Percentiles rank a stretch among this genome's conserved stretches.
phyloP scores from a whole-genome alignment of 2,329 filamentous ascomycete genomes.

The Cladophialophora yegresii region DNA sequence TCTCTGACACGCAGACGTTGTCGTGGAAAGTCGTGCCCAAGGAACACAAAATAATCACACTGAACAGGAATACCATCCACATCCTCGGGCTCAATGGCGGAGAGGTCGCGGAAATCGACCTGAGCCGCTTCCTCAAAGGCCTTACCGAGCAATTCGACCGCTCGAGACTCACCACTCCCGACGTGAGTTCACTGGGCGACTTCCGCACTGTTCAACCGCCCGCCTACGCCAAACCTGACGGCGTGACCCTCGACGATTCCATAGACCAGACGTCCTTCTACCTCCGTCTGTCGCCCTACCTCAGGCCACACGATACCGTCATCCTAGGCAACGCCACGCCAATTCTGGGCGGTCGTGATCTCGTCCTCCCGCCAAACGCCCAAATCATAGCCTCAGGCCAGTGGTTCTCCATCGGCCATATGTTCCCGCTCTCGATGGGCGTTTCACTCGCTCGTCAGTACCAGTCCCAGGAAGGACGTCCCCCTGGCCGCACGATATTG shows the following conservation, averaged over 20 bases:
- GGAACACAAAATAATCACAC: slow-evolving; percentile 74
- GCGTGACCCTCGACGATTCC: slow-evolving; percentile 38
- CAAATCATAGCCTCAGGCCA: slow-evolving; percentile 78
- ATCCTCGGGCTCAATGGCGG: slow-evolving; percentile 59
- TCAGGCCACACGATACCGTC: slow-evolving; percentile 72
- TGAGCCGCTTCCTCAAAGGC: slow-evolving; percentile 3
- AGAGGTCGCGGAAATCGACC: slow-evolving; percentile 18
- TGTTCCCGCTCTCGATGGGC: slow-evolving; percentile 63
- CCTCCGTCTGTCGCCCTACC: slow-evolving; percentile 72
- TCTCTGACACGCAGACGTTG: slow-evolving; percentile 55
- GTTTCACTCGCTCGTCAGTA: slow-evolving; percentile 64
- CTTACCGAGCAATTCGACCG: slow-evolving; percentile 13
- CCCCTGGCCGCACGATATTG: slow-evolving; percentile 65
- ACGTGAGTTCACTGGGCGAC: slow-evolving; percentile 21
- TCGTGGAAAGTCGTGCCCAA: slow-evolving; percentile 79
- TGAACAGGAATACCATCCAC: slow-evolving; percentile 71
- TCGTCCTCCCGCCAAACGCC: slow-evolving; percentile 74
- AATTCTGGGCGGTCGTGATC: slow-evolving; percentile 87
- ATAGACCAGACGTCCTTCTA: slow-evolving; percentile 64
- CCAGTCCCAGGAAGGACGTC: not conserved
- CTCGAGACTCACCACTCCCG: not conserved
- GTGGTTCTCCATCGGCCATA: slow-evolving; percentile 68
- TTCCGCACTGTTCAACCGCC: slow-evolving; percentile 23
- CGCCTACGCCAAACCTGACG: slow-evolving; percentile 20
- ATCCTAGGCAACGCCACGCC: slow-evolving; percentile 86